Conservation (phyloP, 495 filamentous ascomycete genomes). For the Aspergillus mulundensis region DNA sequence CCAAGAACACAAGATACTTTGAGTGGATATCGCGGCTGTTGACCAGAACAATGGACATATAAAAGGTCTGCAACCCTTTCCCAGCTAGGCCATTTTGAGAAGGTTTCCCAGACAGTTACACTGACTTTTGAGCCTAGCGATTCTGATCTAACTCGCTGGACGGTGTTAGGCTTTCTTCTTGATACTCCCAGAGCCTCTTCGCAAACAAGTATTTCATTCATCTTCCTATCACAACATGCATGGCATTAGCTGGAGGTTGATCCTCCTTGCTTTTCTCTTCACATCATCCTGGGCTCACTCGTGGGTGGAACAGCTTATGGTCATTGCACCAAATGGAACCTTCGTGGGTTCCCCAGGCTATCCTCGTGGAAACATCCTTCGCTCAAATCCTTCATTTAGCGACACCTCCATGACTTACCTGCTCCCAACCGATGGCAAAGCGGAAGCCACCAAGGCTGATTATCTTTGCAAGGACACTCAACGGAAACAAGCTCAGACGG, state of each 20-base stretch:
- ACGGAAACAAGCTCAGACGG: slow-evolving; percentile 48
- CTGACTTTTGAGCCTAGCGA: slow-evolving; percentile 1
- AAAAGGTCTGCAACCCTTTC: slow-evolving; percentile 1
- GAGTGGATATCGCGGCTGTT: background rate
- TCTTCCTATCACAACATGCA: background rate
- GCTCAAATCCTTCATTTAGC: slow-evolving; percentile 44
- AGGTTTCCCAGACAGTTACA: background rate
- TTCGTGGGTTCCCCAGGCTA: slow-evolving; percentile 68
- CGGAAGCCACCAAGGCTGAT: slow-evolving; percentile 23
- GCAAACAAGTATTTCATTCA: background rate
- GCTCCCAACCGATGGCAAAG: slow-evolving; percentile 46
- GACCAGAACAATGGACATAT: slow-evolving; percentile 13
- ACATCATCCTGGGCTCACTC: slow-evolving; percentile 54
- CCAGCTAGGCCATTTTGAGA: background rate
- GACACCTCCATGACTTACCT: slow-evolving; percentile 50
- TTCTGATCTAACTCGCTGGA: slow-evolving; percentile 16
- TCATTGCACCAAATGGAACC: slow-evolving; percentile 68
- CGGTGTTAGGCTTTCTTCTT: slow-evolving; percentile 10
- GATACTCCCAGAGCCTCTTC: background rate
- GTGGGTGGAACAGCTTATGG: slow-evolving; percentile 72
- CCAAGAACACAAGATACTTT: slow-evolving; percentile 2
- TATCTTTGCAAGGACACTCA: slow-evolving; percentile 55
- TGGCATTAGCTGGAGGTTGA: slow-evolving; percentile 8
- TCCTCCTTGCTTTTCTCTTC: slow-evolving; percentile 31
- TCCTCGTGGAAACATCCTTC: slow-evolving; percentile 55